phyloP scores from a whole-genome alignment of 495 filamentous ascomycete genomes.

The Platismatia glauca region DNA sequence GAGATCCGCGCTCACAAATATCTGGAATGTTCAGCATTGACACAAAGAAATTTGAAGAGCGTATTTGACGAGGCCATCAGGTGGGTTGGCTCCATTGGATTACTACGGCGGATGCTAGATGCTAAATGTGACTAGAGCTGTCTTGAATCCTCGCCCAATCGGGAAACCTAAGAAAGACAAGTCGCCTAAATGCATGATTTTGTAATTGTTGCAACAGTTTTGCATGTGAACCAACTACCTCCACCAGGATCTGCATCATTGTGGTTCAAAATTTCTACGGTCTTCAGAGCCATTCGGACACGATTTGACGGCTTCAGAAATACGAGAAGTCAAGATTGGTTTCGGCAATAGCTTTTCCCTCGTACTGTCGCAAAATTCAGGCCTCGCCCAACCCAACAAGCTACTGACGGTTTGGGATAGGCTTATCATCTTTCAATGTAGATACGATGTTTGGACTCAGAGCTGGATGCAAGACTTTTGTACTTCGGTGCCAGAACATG shows the following conservation, averaged over 20 bases:
- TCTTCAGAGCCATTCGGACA: not conserved
- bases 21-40: constrained; percentile 95
- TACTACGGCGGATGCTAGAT: not conserved
- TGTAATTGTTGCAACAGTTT: constrained; percentile 41
- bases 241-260: not conserved
- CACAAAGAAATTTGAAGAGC: constrained; percentile 90
- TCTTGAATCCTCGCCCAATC: constrained; percentile 63
- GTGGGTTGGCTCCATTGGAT: constrained; percentile 37
- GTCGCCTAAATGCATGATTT: constrained; percentile 62
- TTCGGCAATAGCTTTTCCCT: not conserved
- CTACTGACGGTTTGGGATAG: not conserved
- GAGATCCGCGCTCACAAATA: constrained; percentile 93
- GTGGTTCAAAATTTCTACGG: not conserved
- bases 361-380: not conserved
- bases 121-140: constrained; percentile 48
- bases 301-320: not conserved
- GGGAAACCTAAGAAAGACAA: constrained; percentile 49
- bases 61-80: constrained; percentile 97
- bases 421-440: not conserved
- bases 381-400: not conserved
- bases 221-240: not conserved
- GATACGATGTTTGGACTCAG: not conserved
- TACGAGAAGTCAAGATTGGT: not conserved
- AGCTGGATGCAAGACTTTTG: not conserved
- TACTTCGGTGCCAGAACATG: not conserved